These are phyloP conservation scores for Penstemon davidsonii DNA, from an alignment of 257 asterid species.

Conservation along the genomic window DNA sequence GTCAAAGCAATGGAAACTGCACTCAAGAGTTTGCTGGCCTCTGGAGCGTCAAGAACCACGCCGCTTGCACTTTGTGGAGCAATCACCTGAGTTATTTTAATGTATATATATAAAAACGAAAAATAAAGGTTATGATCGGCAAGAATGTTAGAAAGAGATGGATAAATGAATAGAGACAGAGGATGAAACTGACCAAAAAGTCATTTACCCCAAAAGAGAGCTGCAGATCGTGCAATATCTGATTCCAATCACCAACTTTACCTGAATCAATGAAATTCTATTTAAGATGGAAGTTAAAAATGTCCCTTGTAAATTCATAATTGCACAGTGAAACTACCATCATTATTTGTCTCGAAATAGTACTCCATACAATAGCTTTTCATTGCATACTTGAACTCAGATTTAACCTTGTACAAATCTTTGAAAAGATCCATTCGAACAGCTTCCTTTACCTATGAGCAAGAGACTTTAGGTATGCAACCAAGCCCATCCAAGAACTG, in stretches of 20 bases:
- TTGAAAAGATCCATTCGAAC: conserved; percentile 47
- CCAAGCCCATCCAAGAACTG: conserved; percentile 6
- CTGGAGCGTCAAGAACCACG: conserved; percentile 90
- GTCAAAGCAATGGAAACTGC: conserved; percentile 93
- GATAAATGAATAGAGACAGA: conserved; percentile 13
- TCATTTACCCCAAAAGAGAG: conserved; percentile 86
- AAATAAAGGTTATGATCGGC: conserved; percentile 7
- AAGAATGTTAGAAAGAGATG: background rate
- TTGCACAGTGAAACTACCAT: conserved; percentile 43
- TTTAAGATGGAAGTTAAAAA: conserved; percentile 28
- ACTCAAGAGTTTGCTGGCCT: conserved; percentile 94
- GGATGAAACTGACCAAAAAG: conserved; percentile 65
- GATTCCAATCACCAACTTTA: conserved; percentile 65
- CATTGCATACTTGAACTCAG: conserved; percentile 71
- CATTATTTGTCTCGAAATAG: conserved; percentile 51
- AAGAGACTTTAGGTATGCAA: conserved; percentile 21
- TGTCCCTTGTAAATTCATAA: conserved; percentile 18
- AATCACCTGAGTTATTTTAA: conserved; percentile 61
- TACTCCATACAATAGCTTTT: conserved; percentile 84
- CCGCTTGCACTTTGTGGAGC: conserved; percentile 93
- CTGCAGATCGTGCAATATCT: conserved; percentile 74
- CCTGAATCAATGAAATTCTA: conserved; percentile 43
- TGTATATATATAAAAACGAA: conserved; percentile 19
- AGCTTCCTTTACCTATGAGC: conserved; percentile 66
- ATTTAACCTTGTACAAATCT: conserved; percentile 69